Evolutionary conservation across 2,329 filamentous ascomycete species (phyloP), one percentile per base, ranked within the genome.

Genomic region (Simplicillium sp.): DNA sequence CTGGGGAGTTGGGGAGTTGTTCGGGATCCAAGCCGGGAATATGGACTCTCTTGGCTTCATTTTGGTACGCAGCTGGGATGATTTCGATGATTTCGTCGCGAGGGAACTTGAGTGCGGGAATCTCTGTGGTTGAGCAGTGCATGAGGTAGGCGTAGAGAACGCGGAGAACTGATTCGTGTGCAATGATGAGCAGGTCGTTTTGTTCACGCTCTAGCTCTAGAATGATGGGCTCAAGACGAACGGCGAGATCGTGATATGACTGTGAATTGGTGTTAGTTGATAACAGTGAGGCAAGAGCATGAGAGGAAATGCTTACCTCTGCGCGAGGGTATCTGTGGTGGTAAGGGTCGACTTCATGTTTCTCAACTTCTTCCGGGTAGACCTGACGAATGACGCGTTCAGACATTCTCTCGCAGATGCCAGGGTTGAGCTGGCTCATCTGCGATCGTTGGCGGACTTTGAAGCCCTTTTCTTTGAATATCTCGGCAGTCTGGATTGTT

Each of bases 61-160:
- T 98, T 66, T 96, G 92, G 64, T 98, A 98, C 28, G 87, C 90
- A 14, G 90, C 89, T 3, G 92, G 94, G 44, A 97, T 94, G 57
- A 98, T 96, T 70, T 98, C 92, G 50, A 98, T 95, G 56, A 98
- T 97, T 59, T 98, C 88, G 57, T 98, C 84, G 34, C 92, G 84
- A 4, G 92, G 92, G 55, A 98, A 98, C 50, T 87, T 85, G 46
- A 98, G 77, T 51, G 82, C 84, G 4, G 92, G 92, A 47, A 98
- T 98, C 55, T 94, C 88, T 61, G 84, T 84, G 8, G 94, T 89
- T 58, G 90, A 92, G 65, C 92, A 97, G 52, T 94, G 92, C 92
- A 98, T 98, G 32, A 98, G 72, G 62, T 98, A 98, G 17, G 89
- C 89, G 58, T 98, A 98, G 3, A 98, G 74, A 17, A 98, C 92